These are phyloP conservation scores for Microdochium nivale DNA, from an alignment of 2,329 filamentous ascomycete genomes.

Conservation along the genomic window DNA sequence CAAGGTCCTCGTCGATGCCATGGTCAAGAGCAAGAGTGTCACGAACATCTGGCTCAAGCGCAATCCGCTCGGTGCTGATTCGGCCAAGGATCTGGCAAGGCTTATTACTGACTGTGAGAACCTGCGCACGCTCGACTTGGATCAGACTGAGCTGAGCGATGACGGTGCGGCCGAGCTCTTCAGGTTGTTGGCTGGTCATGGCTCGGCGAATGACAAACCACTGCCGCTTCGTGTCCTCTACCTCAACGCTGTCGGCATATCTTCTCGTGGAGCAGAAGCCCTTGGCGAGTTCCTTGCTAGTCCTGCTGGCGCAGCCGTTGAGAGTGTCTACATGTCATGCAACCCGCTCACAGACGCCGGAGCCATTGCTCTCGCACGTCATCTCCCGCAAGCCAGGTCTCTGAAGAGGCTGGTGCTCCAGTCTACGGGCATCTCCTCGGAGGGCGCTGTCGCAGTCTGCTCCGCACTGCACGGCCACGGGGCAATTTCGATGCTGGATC, in stretches of 20 bases:
- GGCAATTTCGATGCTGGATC: conserved; percentile 27
- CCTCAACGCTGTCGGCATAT: conserved; percentile 26
- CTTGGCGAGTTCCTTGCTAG: conserved; percentile 23
- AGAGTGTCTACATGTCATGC: conserved; percentile 23
- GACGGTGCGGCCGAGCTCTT: conserved; percentile 35
- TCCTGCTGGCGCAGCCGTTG: conserved; percentile 15
- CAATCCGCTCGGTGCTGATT: conserved; percentile 35
- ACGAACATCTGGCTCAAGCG: conserved; percentile 46
- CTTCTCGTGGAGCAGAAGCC: conserved; percentile 16
- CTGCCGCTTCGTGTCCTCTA: conserved; percentile 26
- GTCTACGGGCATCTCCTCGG: conserved; percentile 32
- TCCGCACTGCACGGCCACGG: conserved; percentile 24
- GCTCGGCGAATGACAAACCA: conserved; percentile 13
- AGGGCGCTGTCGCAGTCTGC: conserved; percentile 28
- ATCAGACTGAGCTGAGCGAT: conserved; percentile 42
- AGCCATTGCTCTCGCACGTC: conserved; percentile 17
- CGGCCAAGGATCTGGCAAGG: conserved; percentile 29
- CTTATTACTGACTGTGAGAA: conserved; percentile 32
- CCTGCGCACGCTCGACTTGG: conserved; percentile 41
- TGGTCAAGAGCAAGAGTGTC: conserved; percentile 31
- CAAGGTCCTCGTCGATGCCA: conserved; percentile 31
- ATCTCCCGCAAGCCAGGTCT: conserved; percentile 21
- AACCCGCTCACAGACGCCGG: conserved; percentile 28
- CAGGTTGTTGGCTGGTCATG: conserved; percentile 20
- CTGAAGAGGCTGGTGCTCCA: conserved; percentile 28